Conservation (phyloP, 208 protist genomes). For the Acanthamoeba quina region DNA sequence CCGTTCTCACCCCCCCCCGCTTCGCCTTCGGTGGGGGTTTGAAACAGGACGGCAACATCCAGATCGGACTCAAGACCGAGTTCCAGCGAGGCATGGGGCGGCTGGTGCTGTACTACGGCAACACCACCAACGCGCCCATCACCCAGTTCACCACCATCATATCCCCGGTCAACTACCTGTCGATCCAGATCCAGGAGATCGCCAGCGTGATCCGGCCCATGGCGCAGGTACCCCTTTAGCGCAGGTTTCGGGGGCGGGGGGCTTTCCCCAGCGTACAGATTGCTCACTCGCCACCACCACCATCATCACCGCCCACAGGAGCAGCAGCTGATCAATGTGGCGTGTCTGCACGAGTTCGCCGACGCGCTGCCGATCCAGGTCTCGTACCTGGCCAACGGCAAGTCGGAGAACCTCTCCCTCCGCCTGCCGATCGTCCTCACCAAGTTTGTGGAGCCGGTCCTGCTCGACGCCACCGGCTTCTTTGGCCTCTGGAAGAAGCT, state of each 20-base stretch:
- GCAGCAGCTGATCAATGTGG: conserved; percentile 76
- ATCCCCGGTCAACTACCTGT: conserved; percentile 67
- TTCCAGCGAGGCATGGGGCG: conserved; percentile 38
- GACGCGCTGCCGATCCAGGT: conserved; percentile 64
- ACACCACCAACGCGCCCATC: conserved; percentile 55
- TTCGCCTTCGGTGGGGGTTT: not conserved
- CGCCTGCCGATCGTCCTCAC: conserved; percentile 71
- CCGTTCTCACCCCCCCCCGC: not conserved
- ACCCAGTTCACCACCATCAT: conserved; percentile 75
- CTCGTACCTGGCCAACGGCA: conserved; percentile 54
- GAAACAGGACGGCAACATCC: conserved; percentile 26
- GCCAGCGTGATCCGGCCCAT: conserved; percentile 39
- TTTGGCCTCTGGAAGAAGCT: conserved; percentile 75
- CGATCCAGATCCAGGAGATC: conserved; percentile 64
- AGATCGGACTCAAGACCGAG: conserved; percentile 75
- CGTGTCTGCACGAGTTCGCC: conserved; percentile 68
- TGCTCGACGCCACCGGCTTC: conserved; percentile 44
- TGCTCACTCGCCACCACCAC: not conserved
- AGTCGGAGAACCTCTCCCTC: conserved; percentile 71
- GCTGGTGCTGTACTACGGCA: conserved; percentile 66
- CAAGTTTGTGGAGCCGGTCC: conserved; percentile 73
- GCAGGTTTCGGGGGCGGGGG: not conserved
- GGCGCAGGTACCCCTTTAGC: not conserved
- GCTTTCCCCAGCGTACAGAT: not conserved
- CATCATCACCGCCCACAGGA: not conserved